Conservation (phyloP, 805 yeast genomes). For the Cyberlindnera misumaiensis region DNA sequence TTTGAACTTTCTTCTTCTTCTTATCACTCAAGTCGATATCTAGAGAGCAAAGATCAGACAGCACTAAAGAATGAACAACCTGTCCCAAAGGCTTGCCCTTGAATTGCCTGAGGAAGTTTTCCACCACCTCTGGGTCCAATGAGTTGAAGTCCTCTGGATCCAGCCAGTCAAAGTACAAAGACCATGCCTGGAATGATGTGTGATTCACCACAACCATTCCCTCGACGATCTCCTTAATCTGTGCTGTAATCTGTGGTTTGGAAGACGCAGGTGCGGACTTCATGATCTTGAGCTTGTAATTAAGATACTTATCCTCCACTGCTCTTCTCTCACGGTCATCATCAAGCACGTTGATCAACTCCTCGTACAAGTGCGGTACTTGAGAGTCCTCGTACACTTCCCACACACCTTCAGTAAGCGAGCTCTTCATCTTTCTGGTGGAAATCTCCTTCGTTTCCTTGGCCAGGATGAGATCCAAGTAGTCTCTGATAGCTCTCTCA, state of each 20-base stretch:
- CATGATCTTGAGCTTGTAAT: conserved; percentile 49
- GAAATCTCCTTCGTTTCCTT: conserved; percentile 39
- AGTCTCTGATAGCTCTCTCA: conserved; percentile 36
- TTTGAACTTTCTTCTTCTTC: conserved; percentile 18
- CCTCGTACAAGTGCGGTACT: conserved; percentile 46
- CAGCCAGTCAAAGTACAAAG: conserved; percentile 62
- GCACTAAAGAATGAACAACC: conserved; percentile 52
- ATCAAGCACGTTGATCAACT: conserved; percentile 49
- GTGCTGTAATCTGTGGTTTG: conserved; percentile 33
- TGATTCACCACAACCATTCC: conserved; percentile 70
- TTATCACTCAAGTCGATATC: conserved; percentile 15
- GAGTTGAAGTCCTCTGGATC: conserved; percentile 48
- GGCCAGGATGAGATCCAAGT: conserved; percentile 32
- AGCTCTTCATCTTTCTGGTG: conserved; percentile 39
- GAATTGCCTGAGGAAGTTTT: conserved; percentile 50
- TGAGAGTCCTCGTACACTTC: conserved; percentile 42
- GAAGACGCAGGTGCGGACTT: conserved; percentile 40
- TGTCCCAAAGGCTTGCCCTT: conserved; percentile 55
- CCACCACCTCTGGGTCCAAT: conserved; percentile 39
- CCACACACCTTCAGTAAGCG: conserved; percentile 31
- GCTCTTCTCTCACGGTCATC: conserved; percentile 55
- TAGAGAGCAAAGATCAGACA: conserved; percentile 66
- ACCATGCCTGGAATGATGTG: conserved; percentile 63
- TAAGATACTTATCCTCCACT: conserved; percentile 54
- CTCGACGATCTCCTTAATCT: conserved; percentile 50